Base-by-base conservation (phyloP, 352 stramenopile genomes). In the Phytophthora palmivora region DNA sequence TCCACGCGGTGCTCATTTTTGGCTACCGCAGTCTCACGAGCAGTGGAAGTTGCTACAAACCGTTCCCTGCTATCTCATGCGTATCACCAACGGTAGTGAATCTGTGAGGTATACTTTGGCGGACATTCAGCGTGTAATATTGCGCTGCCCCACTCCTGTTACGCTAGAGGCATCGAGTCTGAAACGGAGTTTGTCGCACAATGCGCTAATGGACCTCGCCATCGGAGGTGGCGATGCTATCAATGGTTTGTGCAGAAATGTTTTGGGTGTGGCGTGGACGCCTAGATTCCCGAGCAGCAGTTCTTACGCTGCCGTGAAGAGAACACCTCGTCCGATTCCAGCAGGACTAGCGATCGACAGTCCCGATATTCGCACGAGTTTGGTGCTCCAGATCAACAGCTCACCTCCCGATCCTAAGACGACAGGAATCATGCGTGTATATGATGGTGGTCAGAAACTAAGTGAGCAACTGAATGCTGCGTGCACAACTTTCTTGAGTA, bases 71-170 rank as follows among this genome's bases (percentile, higher is more conserved):
- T 89, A 88, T 15, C 41, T 77, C 18, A 59, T 91, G 6, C 37
- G 38, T 7, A 55, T 63, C 6, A 45, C 28, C 1, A 12, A 28
- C 19, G 30, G 22, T n/a, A 51, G 4, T 1, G 42, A 60, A 39
- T 74, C 52, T 39, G 47, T 87, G 24, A 69, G 71, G 1, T 64
- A 89, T 22, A 96, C 88, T 7, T 62, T 98, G 0, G 70, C 77
- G 1, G 84, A 92, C 49, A 86, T 98, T n/a, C 91, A 98, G 62
- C 80, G 94, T 61, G 79, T 78, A 14, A 78, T 98, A 16, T 74
- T 97, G 2, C 79, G 84, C 10, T 74, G 71, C 10, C 60, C 82
- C 32, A 86, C 87, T 37, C 60, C 67, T 11, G 45, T 74, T 12
- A 59, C 48, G 0, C 41, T 74, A 16, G 65, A 70, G 19, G 53